Conservation (phyloP, 768 basidiomycete genomes). For the Strobilomyces dryophilus region DNA sequence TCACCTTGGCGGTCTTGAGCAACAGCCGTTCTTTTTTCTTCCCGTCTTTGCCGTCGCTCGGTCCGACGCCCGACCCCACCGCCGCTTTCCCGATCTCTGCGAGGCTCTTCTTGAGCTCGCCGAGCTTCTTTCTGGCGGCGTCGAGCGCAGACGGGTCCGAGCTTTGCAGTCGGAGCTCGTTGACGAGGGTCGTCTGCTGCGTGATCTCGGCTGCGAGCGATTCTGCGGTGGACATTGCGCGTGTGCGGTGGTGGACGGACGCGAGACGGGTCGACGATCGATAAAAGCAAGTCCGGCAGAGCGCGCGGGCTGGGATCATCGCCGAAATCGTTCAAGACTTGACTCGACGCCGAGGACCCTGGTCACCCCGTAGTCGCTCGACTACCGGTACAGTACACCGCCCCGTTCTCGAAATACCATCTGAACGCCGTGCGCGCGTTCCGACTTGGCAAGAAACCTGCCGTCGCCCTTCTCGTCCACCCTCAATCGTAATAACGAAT, state of each 20-base stretch:
- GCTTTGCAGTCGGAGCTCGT: slow-evolving; percentile 55
- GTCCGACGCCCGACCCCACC: slow-evolving; percentile 32
- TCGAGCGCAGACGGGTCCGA: slow-evolving; percentile 50
- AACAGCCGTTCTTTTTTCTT: slow-evolving; percentile 69
- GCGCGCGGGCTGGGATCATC: slow-evolving; percentile 16
- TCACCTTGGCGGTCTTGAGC: slow-evolving; percentile 92
- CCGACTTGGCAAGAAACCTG: slow-evolving; percentile 1
- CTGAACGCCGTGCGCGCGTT: slow-evolving; percentile 22
- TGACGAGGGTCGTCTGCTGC: slow-evolving; percentile 52
- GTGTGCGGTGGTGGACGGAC: slow-evolving; percentile 10
- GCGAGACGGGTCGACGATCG: slow-evolving; percentile 29
- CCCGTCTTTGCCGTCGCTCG: slow-evolving; percentile 36
- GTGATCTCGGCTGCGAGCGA: slow-evolving; percentile 53
- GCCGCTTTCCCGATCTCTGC: slow-evolving; percentile 36
- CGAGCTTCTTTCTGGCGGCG: slow-evolving; percentile 63
- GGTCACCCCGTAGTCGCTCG: slow-evolving; percentile 11
- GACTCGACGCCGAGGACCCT: slow-evolving; percentile 25
- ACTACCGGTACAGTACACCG: slow-evolving; percentile 1
- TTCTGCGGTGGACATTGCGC: slow-evolving; percentile 39
- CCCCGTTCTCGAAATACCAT: slow-evolving; percentile 16
- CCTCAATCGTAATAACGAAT: slow-evolving; percentile 5
- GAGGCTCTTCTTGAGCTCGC: slow-evolving; percentile 60
- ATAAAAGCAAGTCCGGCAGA: slow-evolving; percentile 26
- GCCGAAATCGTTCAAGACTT: slow-evolving; percentile 11
- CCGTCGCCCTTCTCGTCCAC: slow-evolving; percentile 3